Evolutionary conservation across 257 asterid species (phyloP).

Genomic region (Eustoma russellianum): DNA sequence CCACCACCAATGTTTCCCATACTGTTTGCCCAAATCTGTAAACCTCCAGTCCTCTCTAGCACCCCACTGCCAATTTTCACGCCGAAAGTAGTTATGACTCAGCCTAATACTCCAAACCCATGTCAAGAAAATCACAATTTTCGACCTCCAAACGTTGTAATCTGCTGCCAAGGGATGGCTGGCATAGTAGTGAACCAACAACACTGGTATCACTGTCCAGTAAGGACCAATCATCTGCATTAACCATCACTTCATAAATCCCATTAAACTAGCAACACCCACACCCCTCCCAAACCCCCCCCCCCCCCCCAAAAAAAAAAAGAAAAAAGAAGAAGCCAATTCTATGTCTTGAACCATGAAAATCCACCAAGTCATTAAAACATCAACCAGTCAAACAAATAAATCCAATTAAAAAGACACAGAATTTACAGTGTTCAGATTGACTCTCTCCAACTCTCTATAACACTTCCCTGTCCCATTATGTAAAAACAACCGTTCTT

Average conservation of each 20-base stretch:
- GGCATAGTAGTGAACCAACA: conserved; percentile 57
- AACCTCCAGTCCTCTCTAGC: conserved; percentile 93
- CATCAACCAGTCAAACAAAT: too few species aligned
- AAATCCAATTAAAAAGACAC: too few species aligned
- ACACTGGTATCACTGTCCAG: conserved; percentile 84
- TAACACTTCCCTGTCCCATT: too few species aligned
- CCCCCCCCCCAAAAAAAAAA: too few species aligned
- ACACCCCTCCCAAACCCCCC: too few species aligned
- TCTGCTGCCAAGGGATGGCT: conserved; percentile 43
- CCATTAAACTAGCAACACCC: conserved; percentile 1
- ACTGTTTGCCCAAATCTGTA: conserved; percentile 54
- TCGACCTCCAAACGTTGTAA: conserved; percentile 53
- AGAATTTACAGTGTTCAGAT: too few species aligned
- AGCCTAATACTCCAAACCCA: conserved; percentile 83
- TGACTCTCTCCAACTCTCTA: too few species aligned
- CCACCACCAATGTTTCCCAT: conserved; percentile 88
- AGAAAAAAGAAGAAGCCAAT: too few species aligned
- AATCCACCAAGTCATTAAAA: too few species aligned
- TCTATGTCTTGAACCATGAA: too few species aligned
- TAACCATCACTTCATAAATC: conserved; percentile 5
- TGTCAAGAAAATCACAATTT: conserved; percentile 45
- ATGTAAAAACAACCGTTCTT: too few species aligned
- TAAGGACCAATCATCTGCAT: conserved; percentile 85
- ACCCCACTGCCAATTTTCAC: conserved; percentile 95
- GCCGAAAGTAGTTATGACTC: conserved; percentile 87